Evolutionary conservation across 1,284 basidiomycete genomes (phyloP), one percentile per base, ranked within the genome.

Genomic region (Pyrrhoderma lamaoense): DNA sequence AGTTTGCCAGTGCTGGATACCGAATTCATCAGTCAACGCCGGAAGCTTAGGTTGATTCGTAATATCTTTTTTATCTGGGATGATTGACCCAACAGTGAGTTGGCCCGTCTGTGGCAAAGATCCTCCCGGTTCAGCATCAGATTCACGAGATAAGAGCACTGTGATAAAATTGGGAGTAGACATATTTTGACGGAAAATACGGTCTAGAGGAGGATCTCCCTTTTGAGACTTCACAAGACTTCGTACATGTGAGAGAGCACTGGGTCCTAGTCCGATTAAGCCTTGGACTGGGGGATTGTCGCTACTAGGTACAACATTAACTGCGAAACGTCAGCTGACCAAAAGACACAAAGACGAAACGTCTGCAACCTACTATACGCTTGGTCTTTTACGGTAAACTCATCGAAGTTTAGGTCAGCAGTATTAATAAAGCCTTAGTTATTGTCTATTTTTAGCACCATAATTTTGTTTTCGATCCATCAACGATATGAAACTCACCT

Each of bases 201-300:
- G 51, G 36, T 62, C 61, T 5, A 63, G 52, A n/a, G 57, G 57
- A 19, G 61, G 47, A 40, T 40, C n/a, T 16, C 16, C 38, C n/a
- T 40, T 40, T 11, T 56, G 27, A 14, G 42, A 23, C 2, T 48
- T 53, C 21, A 60, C 25, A 11, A 38, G 14, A 19, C 35, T 23
- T 22, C 43, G 56, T 7, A 58, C 39, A n/a, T 45, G 47, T 3
- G 76, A 79, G 3, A 68, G 70, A 14, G 63, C 62, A 56, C 68
- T 70, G n/a, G 77, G 77, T 0, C 78, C 78, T 2, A 80, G 68
- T 2, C 78, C 77, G 46, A 79, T 64, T 31, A 78, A 63, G 14
- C 76, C 78, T 45, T 59, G 60, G 7, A 60, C 60, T 40, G 69
- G 65, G 8, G 57, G 56, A 2, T 56, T 55, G 27, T 45, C 47